Evolutionary conservation across 208 protist species (phyloP).

Genomic region (Acanthamoeba polyphaga): DNA sequence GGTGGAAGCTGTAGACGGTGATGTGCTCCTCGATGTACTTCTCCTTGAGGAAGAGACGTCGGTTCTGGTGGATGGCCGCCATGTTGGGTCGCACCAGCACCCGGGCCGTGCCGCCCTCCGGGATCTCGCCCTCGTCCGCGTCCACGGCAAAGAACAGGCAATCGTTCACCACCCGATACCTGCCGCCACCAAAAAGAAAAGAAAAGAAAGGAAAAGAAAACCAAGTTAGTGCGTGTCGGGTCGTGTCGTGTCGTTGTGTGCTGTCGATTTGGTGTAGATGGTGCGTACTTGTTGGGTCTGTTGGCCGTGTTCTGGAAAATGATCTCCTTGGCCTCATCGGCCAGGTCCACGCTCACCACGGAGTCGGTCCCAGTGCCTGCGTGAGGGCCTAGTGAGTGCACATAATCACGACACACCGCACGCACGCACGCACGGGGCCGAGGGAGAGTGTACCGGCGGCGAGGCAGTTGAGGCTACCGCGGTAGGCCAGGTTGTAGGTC

Average conservation of each 20-base stretch:
- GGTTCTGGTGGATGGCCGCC: slow-evolving; percentile 47
- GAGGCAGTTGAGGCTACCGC: slow-evolving; percentile 57
- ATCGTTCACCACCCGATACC: slow-evolving; percentile 63
- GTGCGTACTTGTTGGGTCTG: background rate
- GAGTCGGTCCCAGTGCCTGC: background rate
- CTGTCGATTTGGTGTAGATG: background rate
- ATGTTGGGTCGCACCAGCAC: slow-evolving; percentile 33
- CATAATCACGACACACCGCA: too few relatives aligned
- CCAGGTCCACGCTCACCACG: background rate
- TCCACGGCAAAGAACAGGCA: slow-evolving; percentile 56
- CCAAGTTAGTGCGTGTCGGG: too few relatives aligned
- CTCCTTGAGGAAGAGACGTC: slow-evolving; percentile 64
- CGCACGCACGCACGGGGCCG: background rate
- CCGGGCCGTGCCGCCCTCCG: background rate
- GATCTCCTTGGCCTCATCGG: slow-evolving; percentile 25
- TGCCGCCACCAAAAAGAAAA: background rate
- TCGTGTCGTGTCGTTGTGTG: too few relatives aligned
- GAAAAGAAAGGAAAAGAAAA: too few relatives aligned
- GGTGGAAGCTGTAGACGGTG: slow-evolving; percentile 77
- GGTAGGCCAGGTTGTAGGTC: slow-evolving; percentile 73
- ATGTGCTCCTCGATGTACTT: slow-evolving; percentile 85
- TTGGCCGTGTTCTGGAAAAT: background rate
- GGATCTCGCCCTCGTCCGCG: background rate
- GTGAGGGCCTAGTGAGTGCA: background rate
- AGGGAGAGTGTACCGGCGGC: background rate